Conservation (phyloP, 2,329 filamentous ascomycete genomes). For the Diaporthe citrichinensis region DNA sequence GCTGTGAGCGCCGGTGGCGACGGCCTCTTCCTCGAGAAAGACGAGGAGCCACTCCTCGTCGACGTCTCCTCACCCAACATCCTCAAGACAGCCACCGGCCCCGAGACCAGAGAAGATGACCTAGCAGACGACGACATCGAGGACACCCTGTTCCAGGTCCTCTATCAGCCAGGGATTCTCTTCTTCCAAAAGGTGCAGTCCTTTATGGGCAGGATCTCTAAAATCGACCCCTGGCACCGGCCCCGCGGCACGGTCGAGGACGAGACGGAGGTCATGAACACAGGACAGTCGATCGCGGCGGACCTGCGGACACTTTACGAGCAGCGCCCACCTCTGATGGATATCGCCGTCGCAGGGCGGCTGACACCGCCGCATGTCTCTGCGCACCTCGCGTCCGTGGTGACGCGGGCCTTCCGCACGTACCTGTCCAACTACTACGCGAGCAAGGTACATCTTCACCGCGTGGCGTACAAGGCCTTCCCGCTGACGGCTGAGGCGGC, state of each 20-base stretch:
- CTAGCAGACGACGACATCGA: conserved; percentile 56
- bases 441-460: conserved; percentile 68
- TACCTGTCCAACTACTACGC: conserved; percentile 71
- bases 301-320: conserved; percentile 66
- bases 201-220: conserved; percentile 69
- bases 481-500: conserved; percentile 65
- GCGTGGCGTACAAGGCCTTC: conserved; percentile 68
- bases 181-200: conserved; percentile 72
- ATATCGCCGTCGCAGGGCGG: conserved; percentile 67
- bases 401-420: conserved; percentile 67
- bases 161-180: conserved; percentile 68
- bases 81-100: conserved; percentile 48
- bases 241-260: conserved; percentile 69
- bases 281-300: conserved; percentile 63
- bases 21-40: conserved; percentile 65
- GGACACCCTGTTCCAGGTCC: conserved; percentile 66
- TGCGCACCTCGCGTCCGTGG: conserved; percentile 61
- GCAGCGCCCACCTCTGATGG: conserved; percentile 67
- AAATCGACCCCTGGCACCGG: conserved; percentile 70
- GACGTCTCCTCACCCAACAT: conserved; percentile 60
- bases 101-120: conserved; percentile 43
- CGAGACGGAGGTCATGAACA: conserved; percentile 70
- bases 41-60: conserved; percentile 61
- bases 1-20: conserved; percentile 70
- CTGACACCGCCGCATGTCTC: conserved; percentile 64